Evolutionary conservation across 1,139 yeast genomes (phyloP).

Genomic region (Geotrichum klebahnii): DNA sequence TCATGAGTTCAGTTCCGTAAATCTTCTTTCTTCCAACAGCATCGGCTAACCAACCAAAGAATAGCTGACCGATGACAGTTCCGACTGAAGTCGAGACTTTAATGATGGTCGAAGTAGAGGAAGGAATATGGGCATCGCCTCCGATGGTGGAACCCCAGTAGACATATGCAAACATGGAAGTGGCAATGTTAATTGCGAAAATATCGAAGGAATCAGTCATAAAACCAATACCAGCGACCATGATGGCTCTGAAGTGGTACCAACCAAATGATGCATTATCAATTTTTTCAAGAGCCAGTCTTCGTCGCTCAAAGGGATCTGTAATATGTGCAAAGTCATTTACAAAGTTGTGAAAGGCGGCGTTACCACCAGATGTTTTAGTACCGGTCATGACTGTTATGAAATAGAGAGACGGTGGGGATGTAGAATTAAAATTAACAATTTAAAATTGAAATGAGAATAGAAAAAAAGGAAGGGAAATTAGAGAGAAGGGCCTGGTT

Average conservation of each 20-base stretch:
- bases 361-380: conserved; percentile 69
- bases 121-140: conserved; percentile 49
- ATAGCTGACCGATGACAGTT: conserved; percentile 62
- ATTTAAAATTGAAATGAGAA: no score
- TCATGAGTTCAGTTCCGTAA: conserved; percentile 78
- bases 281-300: conserved; percentile 82
- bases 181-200: conserved; percentile 79
- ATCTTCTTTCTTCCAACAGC: conserved; percentile 76
- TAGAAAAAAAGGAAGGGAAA: no score
- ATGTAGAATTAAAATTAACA: background rate
- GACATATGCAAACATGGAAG: conserved; percentile 51
- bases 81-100: conserved; percentile 77
- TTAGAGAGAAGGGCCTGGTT: no score
- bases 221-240: conserved; percentile 93
- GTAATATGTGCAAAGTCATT: conserved; percentile 79
- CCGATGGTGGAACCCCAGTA: conserved; percentile 49
- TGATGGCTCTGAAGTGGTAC: conserved; percentile 82
- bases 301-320: conserved; percentile 85
- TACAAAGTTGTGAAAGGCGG: conserved; percentile 82
- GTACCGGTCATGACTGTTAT: conserved; percentile 12
- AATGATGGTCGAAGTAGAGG: conserved; percentile 65
- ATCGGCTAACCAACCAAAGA: conserved; percentile 79
- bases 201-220: conserved; percentile 89
- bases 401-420: background rate
- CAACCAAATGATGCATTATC: conserved; percentile 82